These are phyloP conservation scores for Aspergillus affinis DNA, from an alignment of 495 filamentous ascomycete genomes.

Conservation along the genomic window DNA sequence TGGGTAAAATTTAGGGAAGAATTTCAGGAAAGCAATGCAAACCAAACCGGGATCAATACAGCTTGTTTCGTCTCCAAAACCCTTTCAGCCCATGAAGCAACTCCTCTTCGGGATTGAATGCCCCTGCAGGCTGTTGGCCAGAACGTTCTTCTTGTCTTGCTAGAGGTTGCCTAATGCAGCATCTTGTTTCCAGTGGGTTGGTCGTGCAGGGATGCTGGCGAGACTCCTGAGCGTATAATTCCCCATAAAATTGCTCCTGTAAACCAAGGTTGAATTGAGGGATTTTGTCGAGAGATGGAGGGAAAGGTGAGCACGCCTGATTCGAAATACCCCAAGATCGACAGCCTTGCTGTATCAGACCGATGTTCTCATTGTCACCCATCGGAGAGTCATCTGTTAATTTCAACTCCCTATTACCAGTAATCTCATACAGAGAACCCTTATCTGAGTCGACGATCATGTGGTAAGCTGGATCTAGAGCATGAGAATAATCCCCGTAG, in stretches of 20 bases:
- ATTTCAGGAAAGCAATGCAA: not conserved
- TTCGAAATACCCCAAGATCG: not conserved
- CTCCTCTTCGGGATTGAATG: not conserved
- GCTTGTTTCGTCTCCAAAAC: slow-evolving; percentile 35
- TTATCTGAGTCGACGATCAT: slow-evolving; percentile 15
- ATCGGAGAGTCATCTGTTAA: not conserved
- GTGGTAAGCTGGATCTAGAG: slow-evolving; percentile 20
- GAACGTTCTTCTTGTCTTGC: not conserved
- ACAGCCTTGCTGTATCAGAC: not conserved
- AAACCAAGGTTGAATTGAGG: not conserved
- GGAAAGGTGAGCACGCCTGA: not conserved
- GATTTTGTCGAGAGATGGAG: not conserved
- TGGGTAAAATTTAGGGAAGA: not conserved
- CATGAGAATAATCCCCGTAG: slow-evolving; percentile 11
- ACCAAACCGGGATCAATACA: slow-evolving; percentile 22
- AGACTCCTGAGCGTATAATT: not conserved
- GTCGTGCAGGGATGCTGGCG: too few species aligned
- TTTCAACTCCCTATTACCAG: not conserved
- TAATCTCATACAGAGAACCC: not conserved
- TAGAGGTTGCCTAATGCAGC: not conserved
- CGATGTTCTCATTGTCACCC: not conserved
- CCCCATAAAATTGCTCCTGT: not conserved
- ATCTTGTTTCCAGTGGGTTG: not conserved
- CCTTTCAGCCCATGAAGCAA: slow-evolving; percentile 2
- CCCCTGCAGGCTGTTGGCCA: not conserved